A percentile compares a stretch with the other conserved stretches of the same genome.
These are phyloP conservation scores for Cercospora sp. DNA, from an alignment of 2,329 filamentous ascomycete genomes.

Conservation along the genomic window DNA sequence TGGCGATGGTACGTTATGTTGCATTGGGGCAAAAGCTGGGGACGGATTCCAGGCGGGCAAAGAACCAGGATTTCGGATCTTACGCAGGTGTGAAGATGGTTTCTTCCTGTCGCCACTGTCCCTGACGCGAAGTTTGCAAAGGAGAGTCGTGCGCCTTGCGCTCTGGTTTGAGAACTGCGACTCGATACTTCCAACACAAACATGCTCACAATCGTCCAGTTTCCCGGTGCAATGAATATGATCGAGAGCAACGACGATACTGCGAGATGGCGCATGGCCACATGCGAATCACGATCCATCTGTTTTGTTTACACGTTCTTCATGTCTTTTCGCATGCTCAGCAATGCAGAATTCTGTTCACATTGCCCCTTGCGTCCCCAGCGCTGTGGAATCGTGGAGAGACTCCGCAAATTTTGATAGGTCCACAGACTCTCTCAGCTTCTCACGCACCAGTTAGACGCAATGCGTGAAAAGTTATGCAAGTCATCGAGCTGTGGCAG, in stretches of 20 bases:
- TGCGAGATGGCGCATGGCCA: no score
- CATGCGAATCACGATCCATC: no score
- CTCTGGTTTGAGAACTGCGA: neutral
- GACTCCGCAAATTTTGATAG: neutral
- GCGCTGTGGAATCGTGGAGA: constrained; percentile 5
- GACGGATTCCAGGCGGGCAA: neutral
- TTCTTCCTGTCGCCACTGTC: neutral
- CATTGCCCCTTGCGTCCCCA: constrained; percentile 21
- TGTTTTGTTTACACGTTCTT: constrained; percentile 10
- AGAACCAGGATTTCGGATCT: neutral
- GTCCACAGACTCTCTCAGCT: no score
- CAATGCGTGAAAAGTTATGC: constrained; percentile 11
- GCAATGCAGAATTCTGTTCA: neutral
- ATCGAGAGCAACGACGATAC: no score
- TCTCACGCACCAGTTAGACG: no score
- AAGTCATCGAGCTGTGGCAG: constrained; percentile 7
- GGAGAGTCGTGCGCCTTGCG: neutral
- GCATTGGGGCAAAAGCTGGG: neutral
- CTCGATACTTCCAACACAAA: neutral
- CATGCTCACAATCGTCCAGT: no score
- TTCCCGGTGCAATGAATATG: no score
- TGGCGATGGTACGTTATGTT: neutral
- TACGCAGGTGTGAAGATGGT: neutral
- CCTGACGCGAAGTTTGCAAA: neutral
- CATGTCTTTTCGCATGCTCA: constrained; percentile 21